Conservation (phyloP, 768 basidiomycete genomes). For the Gelatoporia subvermispora region DNA sequence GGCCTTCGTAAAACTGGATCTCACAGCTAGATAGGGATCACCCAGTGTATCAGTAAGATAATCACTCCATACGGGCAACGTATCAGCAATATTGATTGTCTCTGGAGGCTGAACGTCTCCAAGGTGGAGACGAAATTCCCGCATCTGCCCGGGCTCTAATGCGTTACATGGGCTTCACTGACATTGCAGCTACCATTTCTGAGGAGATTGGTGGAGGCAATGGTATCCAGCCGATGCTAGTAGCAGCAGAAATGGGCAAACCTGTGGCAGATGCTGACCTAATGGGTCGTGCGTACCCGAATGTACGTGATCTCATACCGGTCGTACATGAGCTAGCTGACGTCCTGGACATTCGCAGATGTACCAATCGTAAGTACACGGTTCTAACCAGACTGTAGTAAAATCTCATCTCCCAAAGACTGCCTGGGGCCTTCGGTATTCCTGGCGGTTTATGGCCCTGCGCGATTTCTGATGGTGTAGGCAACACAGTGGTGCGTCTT, state of each 20-base stretch:
- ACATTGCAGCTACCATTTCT: constrained; percentile 18
- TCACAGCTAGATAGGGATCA: constrained; percentile 12
- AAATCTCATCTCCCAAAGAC: constrained; percentile 2
- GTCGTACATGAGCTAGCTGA: not conserved
- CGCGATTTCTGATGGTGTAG: constrained; percentile 33
- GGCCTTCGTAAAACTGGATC: not conserved
- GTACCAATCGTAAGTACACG: constrained; percentile 22
- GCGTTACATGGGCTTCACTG: constrained; percentile 18
- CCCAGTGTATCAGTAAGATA: constrained; percentile 21
- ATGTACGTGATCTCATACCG: constrained; percentile 10
- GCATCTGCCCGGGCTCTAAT: constrained; percentile 16
- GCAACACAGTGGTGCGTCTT: constrained; percentile 27
- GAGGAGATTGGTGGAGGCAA: constrained; percentile 42
- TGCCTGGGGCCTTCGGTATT: constrained; percentile 24
- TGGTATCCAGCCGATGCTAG: constrained; percentile 28
- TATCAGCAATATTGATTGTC: not conserved
- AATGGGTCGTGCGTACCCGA: constrained; percentile 33
- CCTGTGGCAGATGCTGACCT: constrained; percentile 32
- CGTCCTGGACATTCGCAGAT: constrained; percentile 10
- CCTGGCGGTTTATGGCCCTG: constrained; percentile 27
- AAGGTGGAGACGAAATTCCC: constrained; percentile 22
- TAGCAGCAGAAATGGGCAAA: constrained; percentile 23
- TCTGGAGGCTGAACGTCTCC: constrained; percentile 19
- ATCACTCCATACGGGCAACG: not conserved
- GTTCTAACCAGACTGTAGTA: not conserved